These are phyloP conservation scores for Malus hybrid DNA, from an alignment of 331 rosid species.

Conservation along the genomic window DNA sequence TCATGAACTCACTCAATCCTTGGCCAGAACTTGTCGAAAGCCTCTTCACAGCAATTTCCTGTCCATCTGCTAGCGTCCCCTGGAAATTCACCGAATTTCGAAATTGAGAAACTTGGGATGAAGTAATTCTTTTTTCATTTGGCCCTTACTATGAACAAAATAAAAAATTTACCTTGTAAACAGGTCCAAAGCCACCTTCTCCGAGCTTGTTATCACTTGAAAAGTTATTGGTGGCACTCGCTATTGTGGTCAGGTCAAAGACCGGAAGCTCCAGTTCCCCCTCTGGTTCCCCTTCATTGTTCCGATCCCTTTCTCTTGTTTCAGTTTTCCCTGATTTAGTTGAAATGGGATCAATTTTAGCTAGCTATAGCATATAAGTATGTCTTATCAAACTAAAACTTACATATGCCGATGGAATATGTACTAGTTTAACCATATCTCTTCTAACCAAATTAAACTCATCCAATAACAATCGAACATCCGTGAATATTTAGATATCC, in stretches of 20 bases:
- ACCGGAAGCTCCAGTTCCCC: conserved; percentile 34
- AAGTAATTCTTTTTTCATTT: neutral
- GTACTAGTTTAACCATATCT: neutral
- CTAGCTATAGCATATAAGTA: neutral
- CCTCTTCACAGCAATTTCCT: neutral
- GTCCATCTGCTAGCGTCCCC: conserved; percentile 12
- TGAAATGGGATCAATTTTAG: neutral
- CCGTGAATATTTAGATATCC: too few relatives aligned
- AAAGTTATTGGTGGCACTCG: conserved; percentile 23
- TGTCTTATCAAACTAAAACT: neutral
- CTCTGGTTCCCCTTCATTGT: conserved; percentile 1
- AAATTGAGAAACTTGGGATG: neutral
- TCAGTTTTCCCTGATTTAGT: neutral
- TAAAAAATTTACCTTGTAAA: conserved; percentile 19
- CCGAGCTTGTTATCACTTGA: conserved; percentile 31
- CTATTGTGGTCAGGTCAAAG: conserved; percentile 17
- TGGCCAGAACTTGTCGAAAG: neutral
- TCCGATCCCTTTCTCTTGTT: neutral
- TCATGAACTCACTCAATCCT: neutral
- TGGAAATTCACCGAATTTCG: neutral
- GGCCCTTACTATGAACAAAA: neutral
- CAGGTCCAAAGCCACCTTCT: conserved; percentile 42
- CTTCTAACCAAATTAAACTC: neutral
- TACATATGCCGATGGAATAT: neutral
- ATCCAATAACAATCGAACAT: too few relatives aligned